These are phyloP conservation scores for Aspergillus sp. DNA, from an alignment of 2,329 filamentous ascomycete genomes.

Conservation along the genomic window DNA sequence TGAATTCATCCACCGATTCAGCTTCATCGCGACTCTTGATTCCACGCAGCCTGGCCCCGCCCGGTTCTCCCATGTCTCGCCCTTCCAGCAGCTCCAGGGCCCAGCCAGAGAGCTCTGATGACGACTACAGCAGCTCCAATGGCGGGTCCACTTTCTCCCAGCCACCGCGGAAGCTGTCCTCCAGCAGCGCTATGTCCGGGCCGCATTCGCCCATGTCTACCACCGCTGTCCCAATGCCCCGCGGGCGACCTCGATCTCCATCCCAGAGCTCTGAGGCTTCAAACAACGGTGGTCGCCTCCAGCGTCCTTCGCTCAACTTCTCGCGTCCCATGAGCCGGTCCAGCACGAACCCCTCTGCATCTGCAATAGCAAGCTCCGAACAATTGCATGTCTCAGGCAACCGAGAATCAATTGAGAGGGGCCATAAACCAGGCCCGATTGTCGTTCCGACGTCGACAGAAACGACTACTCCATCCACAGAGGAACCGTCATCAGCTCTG, in stretches of 20 bases:
- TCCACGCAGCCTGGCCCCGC: conserved; percentile 39
- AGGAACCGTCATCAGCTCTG: conserved; percentile 41
- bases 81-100: conserved; percentile 49
- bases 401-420: conserved; percentile 18
- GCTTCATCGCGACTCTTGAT: conserved; percentile 29
- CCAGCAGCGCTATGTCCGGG: conserved; percentile 57
- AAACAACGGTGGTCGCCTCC: conserved; percentile 50
- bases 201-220: conserved; percentile 56
- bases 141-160: conserved; percentile 58
- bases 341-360: conserved; percentile 33
- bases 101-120: conserved; percentile 58
- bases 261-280: conserved; percentile 80
- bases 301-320: conserved; percentile 82
- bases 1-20: conserved; percentile 32
- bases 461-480: conserved; percentile 9
- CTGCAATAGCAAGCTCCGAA: conserved; percentile 18
- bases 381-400: conserved; percentile 38
- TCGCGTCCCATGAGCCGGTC: conserved; percentile 73
- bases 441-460: conserved; percentile 20
- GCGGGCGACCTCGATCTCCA: conserved; percentile 66
- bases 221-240: conserved; percentile 42
- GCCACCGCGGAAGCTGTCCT: conserved; percentile 65
- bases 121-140: conserved; percentile 58
- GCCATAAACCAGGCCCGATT: conserved; percentile 28
- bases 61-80: conserved; percentile 38